A percentile compares a stretch with the other conserved stretches of the same genome.
phyloP scores from a whole-genome alignment of 208 protist genomes.

The Histomonas meleagridis region DNA sequence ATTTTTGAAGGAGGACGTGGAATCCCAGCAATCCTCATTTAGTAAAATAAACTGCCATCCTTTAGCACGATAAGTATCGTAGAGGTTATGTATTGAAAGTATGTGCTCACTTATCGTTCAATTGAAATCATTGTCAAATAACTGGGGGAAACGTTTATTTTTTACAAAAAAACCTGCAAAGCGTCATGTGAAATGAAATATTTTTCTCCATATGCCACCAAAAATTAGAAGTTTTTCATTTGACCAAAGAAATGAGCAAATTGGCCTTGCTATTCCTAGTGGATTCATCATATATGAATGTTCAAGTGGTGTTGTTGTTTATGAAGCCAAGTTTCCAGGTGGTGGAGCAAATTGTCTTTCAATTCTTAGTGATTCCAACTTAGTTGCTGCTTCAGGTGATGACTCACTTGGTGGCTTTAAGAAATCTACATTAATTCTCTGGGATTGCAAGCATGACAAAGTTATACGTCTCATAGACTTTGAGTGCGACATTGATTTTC shows the following conservation, averaged over 20 bases:
- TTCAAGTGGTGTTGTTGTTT: neutral
- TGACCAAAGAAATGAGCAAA: neutral
- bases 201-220: too few relatives aligned
- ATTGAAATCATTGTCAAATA: too few relatives aligned
- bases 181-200: too few relatives aligned
- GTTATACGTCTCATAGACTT: neutral
- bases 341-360: neutral
- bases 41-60: too few relatives aligned
- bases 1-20: too few relatives aligned
- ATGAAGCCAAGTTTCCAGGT: conserved; percentile 11
- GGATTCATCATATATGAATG: conserved; percentile 13
- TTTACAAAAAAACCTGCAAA: too few relatives aligned
- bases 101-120: too few relatives aligned
- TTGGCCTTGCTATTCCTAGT: neutral
- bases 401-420: neutral
- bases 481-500: neutral
- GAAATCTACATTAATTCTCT: neutral
- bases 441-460: conserved; percentile 4
- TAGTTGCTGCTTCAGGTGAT: neutral
- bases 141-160: too few relatives aligned
- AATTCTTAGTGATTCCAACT: neutral
- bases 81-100: too few relatives aligned
- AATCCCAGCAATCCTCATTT: too few relatives aligned
- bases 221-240: too few relatives aligned
- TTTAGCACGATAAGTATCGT: too few relatives aligned